A percentile compares a stretch with the other conserved stretches of the same genome.
Conservation (phyloP, 768 basidiomycete species). For the Kwoniella newhampshirensis region DNA sequence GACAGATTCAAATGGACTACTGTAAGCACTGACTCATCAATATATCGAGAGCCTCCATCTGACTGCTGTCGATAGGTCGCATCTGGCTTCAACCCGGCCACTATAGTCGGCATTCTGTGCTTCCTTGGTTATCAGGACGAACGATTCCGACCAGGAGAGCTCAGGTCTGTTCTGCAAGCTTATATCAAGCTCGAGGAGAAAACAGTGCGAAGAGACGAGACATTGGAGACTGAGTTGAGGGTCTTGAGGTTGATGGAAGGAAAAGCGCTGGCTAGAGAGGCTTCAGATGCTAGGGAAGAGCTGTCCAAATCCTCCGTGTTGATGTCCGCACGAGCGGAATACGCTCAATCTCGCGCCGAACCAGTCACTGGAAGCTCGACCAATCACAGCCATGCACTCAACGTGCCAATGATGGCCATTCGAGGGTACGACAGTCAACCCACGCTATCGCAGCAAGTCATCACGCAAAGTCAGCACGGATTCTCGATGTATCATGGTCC, state of each 20-base stretch:
- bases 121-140: slow-evolving; percentile 10
- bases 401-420: too few species aligned
- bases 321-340: too few species aligned
- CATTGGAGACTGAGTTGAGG: slow-evolving; percentile 21
- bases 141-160: slow-evolving; percentile 5
- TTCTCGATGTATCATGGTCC: too few species aligned
- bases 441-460: too few species aligned
- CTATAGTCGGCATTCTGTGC: slow-evolving; percentile 31
- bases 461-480: too few species aligned
- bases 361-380: too few species aligned
- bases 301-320: neutral
- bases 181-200: slow-evolving; percentile 25
- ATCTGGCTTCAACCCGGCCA: slow-evolving; percentile 33
- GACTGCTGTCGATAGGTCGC: slow-evolving; percentile 22
- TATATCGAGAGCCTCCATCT: neutral
- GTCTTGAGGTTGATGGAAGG: slow-evolving; percentile 21
- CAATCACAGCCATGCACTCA: too few species aligned
- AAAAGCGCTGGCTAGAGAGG: slow-evolving; percentile 13
- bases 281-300: slow-evolving; percentile 8
- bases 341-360: too few species aligned
- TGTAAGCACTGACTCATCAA: slow-evolving; percentile 4
- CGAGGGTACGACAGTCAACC: too few species aligned
- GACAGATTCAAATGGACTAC: slow-evolving; percentile 36
- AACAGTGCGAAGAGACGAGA: slow-evolving; percentile 20
- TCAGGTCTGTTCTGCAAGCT: slow-evolving; percentile 13